phyloP scores from a whole-genome alignment of 768 basidiomycete species.

The Lentinula sp. region DNA sequence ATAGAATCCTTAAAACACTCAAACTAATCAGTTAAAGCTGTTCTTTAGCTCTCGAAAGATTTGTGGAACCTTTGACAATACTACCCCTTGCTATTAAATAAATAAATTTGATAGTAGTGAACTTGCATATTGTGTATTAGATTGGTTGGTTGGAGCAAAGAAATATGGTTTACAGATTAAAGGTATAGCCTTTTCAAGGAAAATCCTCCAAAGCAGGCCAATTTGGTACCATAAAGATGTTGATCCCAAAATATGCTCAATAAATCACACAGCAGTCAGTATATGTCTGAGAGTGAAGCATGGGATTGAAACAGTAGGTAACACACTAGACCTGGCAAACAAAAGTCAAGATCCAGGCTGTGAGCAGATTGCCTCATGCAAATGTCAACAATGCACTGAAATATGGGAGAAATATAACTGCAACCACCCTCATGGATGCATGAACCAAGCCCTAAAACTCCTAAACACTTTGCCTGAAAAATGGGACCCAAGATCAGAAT shows the following conservation, averaged over 20 bases:
- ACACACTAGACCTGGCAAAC: neutral
- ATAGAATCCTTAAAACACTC: no score
- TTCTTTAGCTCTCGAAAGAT: no score
- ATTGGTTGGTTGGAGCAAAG: no score
- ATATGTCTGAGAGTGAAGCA: neutral
- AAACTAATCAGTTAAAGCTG: no score
- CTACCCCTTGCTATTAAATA: no score
- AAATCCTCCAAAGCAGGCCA: constrained; percentile 14
- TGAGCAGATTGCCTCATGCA: neutral
- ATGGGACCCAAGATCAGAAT: neutral
- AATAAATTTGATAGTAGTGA: no score
- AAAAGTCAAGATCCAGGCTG: neutral
- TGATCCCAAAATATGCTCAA: neutral
- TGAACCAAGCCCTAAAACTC: neutral
- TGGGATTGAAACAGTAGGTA: neutral
- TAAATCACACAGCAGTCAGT: neutral
- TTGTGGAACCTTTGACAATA: no score
- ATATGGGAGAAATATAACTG: neutral
- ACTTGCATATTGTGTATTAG: no score
- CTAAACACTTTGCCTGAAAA: neutral
- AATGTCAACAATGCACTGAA: neutral
- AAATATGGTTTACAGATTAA: constrained; percentile 14
- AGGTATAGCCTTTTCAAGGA: constrained; percentile 5
- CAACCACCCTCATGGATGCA: neutral
- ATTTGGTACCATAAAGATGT: constrained; percentile 25